phyloP scores from a whole-genome alignment of 2,329 filamentous ascomycete species.

The Myrmaecium sp. region DNA sequence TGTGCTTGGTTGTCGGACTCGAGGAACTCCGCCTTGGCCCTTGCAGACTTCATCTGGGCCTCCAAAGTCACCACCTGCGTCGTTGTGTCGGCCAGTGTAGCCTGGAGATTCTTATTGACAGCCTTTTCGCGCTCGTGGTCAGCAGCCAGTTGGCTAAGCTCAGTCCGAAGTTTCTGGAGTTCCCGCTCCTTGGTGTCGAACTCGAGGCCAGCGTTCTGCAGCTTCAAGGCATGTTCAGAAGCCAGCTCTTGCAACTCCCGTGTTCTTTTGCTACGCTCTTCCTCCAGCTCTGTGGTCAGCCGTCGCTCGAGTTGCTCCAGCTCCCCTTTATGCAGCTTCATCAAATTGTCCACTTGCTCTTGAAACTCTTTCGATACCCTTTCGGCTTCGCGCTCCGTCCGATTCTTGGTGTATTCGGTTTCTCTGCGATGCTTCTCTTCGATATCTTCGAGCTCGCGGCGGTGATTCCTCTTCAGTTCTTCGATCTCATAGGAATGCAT shows the following conservation, averaged over 20 bases:
- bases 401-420: constrained; percentile 35
- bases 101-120: constrained; percentile 40
- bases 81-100: constrained; percentile 28
- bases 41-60: constrained; percentile 55
- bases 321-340: constrained; percentile 49
- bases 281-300: constrained; percentile 48
- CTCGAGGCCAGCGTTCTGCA: constrained; percentile 30
- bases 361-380: constrained; percentile 25
- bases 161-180: constrained; percentile 28
- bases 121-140: constrained; percentile 40
- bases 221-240: constrained; percentile 31
- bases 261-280: constrained; percentile 40
- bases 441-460: constrained; percentile 39
- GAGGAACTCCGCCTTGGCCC: constrained; percentile 72
- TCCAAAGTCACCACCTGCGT: constrained; percentile 42
- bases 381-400: constrained; percentile 30
- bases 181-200: constrained; percentile 39
- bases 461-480: constrained; percentile 35
- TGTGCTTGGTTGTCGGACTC: constrained; percentile 83
- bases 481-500: constrained; percentile 35
- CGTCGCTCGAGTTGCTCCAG: constrained; percentile 46
- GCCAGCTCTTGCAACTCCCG: constrained; percentile 52
- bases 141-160: constrained; percentile 30
- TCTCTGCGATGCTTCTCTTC: constrained; percentile 38
- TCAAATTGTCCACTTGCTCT: constrained; percentile 40